Percentiles rank a stretch among this genome's conserved stretches.
Conservation (phyloP, 768 basidiomycete species). For the Collybiopsis luxurians region DNA sequence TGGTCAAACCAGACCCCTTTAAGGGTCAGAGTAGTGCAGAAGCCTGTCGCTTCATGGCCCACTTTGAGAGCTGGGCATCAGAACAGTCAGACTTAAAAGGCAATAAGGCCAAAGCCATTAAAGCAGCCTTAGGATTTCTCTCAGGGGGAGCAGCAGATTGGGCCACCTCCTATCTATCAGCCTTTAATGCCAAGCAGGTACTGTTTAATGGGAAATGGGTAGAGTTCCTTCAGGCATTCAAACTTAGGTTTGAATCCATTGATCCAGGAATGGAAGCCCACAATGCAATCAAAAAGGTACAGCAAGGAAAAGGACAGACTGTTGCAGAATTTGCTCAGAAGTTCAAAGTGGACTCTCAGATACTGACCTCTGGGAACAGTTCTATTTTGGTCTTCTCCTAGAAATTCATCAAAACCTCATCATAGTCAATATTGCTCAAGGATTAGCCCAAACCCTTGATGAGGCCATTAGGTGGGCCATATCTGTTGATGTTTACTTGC, state of each 20-base stretch:
- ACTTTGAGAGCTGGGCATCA: not conserved
- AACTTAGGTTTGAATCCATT: not conserved
- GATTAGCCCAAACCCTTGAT: too few species aligned
- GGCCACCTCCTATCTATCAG: not conserved
- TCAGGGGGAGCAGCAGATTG: not conserved
- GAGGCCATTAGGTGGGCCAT: too few species aligned
- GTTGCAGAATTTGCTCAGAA: not conserved
- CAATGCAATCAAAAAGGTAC: not conserved
- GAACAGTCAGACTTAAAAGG: not conserved
- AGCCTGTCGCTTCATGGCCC: not conserved
- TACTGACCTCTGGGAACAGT: not conserved
- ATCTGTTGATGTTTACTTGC: too few species aligned
- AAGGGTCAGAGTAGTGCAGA: not conserved
- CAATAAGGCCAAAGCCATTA: not conserved
- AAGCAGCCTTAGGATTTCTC: not conserved
- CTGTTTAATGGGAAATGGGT: not conserved
- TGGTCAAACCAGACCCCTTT: not conserved
- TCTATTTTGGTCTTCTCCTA: not conserved
- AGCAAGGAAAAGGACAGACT: not conserved
- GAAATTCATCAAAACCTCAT: not conserved
- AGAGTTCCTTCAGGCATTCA: not conserved
- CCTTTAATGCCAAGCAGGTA: not conserved
- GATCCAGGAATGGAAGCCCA: not conserved
- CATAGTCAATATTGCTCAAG: too few species aligned
- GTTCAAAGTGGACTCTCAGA: not conserved